Percentiles rank a stretch among this genome's conserved stretches.
Conservation (phyloP, 2,329 filamentous ascomycete species). For the Arachnomyces sp. region DNA sequence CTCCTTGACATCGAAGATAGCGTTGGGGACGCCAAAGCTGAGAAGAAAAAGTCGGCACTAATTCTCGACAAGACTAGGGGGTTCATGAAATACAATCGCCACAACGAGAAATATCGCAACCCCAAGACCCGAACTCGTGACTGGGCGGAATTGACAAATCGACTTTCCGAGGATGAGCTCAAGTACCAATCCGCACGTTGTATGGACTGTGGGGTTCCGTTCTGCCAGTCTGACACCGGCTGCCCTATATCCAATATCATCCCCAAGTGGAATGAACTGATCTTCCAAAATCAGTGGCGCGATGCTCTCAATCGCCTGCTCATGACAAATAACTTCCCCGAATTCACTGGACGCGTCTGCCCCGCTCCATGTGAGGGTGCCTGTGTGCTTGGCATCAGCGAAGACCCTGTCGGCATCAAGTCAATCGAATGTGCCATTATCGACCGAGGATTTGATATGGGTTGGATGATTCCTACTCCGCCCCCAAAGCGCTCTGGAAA, state of each 20-base stretch:
- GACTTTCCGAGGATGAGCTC: constrained; percentile 86
- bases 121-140: constrained; percentile 79
- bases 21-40: constrained; percentile 70
- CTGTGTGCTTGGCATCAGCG: constrained; percentile 92
- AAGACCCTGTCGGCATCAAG: constrained; percentile 96
- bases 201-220: constrained; percentile 98
- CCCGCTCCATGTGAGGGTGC: constrained; percentile 94
- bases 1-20: constrained; percentile 88
- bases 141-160: constrained; percentile 83
- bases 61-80: constrained; percentile 96
- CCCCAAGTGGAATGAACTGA: constrained; percentile 88
- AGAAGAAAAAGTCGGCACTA: constrained; percentile 83
- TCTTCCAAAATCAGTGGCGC: constrained; percentile 71
- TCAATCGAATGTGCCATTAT: constrained; percentile 98
- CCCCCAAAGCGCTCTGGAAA: constrained; percentile 79
- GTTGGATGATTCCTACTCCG: constrained; percentile 85
- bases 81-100: constrained; percentile 95
- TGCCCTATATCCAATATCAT: constrained; percentile 98
- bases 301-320: constrained; percentile 85
- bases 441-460: constrained; percentile 94
- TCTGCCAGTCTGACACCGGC: constrained; percentile 93
- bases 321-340: constrained; percentile 98
- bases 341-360: constrained; percentile 95
- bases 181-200: constrained; percentile 95
- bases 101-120: constrained; percentile 85